Conservation (phyloP, 2,329 filamentous ascomycete species). For the Ophiocordyceps camponoti-rufipedis region DNA sequence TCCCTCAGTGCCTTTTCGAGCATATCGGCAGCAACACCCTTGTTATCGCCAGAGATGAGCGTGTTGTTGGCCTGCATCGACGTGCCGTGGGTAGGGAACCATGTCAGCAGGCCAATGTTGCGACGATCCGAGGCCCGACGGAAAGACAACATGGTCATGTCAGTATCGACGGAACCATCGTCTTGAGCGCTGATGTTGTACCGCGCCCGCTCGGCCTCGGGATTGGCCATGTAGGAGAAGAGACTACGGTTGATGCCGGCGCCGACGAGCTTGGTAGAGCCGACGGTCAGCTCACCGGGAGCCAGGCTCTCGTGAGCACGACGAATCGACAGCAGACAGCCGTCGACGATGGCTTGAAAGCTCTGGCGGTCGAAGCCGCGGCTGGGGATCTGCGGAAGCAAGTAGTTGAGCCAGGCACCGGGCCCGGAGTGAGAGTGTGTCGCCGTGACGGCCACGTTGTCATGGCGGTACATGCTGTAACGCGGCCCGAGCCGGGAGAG, state of each 20-base stretch:
- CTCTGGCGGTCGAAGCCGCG: constrained; percentile 72
- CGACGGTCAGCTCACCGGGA: constrained; percentile 49
- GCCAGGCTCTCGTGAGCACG: constrained; percentile 45
- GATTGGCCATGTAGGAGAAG: constrained; percentile 72
- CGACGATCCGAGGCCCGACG: constrained; percentile 51
- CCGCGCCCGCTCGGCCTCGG: constrained; percentile 46
- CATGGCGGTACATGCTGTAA: constrained; percentile 51
- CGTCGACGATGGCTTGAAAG: constrained; percentile 74
- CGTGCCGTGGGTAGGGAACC: constrained; percentile 83
- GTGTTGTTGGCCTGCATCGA: constrained; percentile 85
- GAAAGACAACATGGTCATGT: constrained; percentile 61
- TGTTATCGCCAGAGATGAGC: constrained; percentile 77
- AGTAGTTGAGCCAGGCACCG: constrained; percentile 81
- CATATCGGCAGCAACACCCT: constrained; percentile 70
- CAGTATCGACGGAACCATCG: constrained; percentile 45
- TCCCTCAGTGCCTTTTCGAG: constrained; percentile 45
- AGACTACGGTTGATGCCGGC: constrained; percentile 74
- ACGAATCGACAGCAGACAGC: constrained; percentile 60
- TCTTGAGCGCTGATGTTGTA: constrained; percentile 30
- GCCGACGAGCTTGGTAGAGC: constrained; percentile 39
- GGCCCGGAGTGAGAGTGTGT: constrained; percentile 85
- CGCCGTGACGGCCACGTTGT: constrained; percentile 76
- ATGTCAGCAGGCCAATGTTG: constrained; percentile 66
- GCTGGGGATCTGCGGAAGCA: constrained; percentile 76
- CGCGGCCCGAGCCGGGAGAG: constrained; percentile 48